phyloP scores from a whole-genome alignment of 1,139 yeast genomes.

The Taphrina populina region DNA sequence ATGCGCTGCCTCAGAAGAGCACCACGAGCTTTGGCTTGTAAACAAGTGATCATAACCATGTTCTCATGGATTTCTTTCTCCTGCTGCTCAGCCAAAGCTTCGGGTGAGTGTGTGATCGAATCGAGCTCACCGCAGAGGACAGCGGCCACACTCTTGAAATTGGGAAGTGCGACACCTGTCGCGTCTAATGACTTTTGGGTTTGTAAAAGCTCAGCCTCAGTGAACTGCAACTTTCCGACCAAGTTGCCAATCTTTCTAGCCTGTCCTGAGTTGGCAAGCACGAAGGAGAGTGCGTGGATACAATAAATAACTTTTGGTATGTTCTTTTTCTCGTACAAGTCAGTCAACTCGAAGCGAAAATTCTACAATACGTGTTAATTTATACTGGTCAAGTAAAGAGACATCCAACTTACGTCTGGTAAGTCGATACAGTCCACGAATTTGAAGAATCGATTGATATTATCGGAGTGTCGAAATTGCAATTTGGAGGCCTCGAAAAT shows the following conservation, averaged over 20 bases:
- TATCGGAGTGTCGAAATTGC: slow-evolving; percentile 89
- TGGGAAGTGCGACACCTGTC: slow-evolving; percentile 48
- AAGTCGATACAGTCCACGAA: slow-evolving; percentile 68
- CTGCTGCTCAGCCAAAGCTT: slow-evolving; percentile 43
- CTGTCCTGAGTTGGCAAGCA: slow-evolving; percentile 55
- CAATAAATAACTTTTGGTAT: slow-evolving; percentile 94
- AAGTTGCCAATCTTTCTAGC: slow-evolving; percentile 65
- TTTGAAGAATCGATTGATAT: slow-evolving; percentile 78
- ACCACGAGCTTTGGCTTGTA: slow-evolving; percentile 47
- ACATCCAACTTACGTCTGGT: slow-evolving; percentile 53
- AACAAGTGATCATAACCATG: slow-evolving; percentile 41
- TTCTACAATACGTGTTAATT: slow-evolving; percentile 11
- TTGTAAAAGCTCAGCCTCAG: slow-evolving; percentile 63
- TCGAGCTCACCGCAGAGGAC: slow-evolving; percentile 43
- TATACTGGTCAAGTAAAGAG: not conserved
- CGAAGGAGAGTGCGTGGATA: slow-evolving; percentile 80
- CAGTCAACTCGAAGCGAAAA: slow-evolving; percentile 48
- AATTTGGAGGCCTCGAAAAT: slow-evolving; percentile 62
- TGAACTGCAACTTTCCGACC: slow-evolving; percentile 62
- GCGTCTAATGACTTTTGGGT: slow-evolving; percentile 66
- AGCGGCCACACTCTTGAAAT: slow-evolving; percentile 48
- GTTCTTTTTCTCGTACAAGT: slow-evolving; percentile 86
- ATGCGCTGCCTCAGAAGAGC: slow-evolving; percentile 26
- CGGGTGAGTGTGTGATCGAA: slow-evolving; percentile 40
- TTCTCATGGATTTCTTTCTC: slow-evolving; percentile 42